Base-by-base conservation (phyloP, 169 alveolate species). In the Eimeria necatrix region DNA sequence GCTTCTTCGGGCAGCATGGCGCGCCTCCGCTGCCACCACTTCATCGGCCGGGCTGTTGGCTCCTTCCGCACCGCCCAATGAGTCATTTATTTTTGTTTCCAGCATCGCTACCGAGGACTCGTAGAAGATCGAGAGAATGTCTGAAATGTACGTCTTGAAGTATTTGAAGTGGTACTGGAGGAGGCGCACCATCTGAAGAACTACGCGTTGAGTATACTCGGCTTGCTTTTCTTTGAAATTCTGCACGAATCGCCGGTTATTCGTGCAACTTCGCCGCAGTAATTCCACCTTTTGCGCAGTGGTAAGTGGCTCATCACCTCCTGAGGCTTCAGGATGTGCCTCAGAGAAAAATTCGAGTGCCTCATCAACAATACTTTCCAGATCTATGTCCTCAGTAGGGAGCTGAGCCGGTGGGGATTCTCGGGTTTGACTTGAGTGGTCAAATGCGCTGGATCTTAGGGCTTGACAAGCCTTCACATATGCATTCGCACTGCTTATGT, bases 71-170 rank as follows among this genome's bases (percentile, higher is more conserved):
- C 52, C 70, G 12, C 71, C 90, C 41, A 8, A 12, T 4, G 90
- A 18, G 16, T 81, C 90, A 32, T 52, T 81, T 10, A 91, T 16
- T 51, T 78, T 84, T 24, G 91, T 60, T 46, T 91, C 91, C 32
- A 91, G 84, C 76, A 64, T 91, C 14, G 95, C 68, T 24, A 91
- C 14, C 7, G 95, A 56, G 16, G 73, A 26, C 73, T 91, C 95
- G 73, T 91, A 91, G 41, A 91, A 91, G 5, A 91, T 91, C 1
- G 95, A 56, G 71, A 91, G 73, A 84, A 91, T 59, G 48, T 91
- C 86, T 18, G 95, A 18, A 18, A 91, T 53, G 60, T 78, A 91
- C 4, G 71, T 48, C 53, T 48, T 59, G 84, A 91, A 91, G 52
- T 74, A 74, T 56, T 74, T 91, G 74, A 91, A 78, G 49, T 76